Base-by-base conservation (phyloP, 2,329 filamentous ascomycete genomes). In the Paecilomyces dactylethromorphus region DNA sequence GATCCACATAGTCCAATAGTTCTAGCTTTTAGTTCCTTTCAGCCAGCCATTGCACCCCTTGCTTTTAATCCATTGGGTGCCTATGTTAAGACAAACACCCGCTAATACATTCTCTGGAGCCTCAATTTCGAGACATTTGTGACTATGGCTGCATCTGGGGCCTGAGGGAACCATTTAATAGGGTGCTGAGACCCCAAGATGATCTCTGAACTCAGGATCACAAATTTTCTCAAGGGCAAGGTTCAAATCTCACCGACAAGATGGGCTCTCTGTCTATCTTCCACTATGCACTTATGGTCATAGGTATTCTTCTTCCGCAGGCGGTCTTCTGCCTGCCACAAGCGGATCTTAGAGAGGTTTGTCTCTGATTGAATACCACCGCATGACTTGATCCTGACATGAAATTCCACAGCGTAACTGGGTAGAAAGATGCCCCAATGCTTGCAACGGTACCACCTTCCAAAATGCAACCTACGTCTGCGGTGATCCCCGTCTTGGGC, bases 401-500 rank as follows among this genome's bases (percentile, higher is more conserved):
- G 24, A 52, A n/a, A 8, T 5, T 13, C 50, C 10, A 52, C 21
- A 52, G 50, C n/a, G 22, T 11, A 24, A 52, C 21, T 18, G 26
- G 22, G 26, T 22, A 3, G 11, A 22, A 12, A 26, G 26, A 24
- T 52, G 50, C 50, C 22, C 50, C 3, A 29, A 52, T n/a, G 8
- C 26, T 15, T 77, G 74, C 60, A 58, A 56, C 13, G 70, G 71
- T n/a, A 75, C 74, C 54, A 62, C 63, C 32, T 69, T 66, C 56
- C 68, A 67, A 13, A 65, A 62, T 26, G 26, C 59, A 1, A 64
- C 60, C 22, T 76, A 75, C 60, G 61, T 76, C 59, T 77, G 74
- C 63, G 73, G 74, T n/a, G 74, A 77, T 62, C 54, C 59, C 1
- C 71, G 74, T 13, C 70, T 78, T 1, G 76, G 75, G 0, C 76